These are phyloP conservation scores for Myriangium duriaei DNA, from an alignment of 2,329 filamentous ascomycete genomes.

Conservation along the genomic window DNA sequence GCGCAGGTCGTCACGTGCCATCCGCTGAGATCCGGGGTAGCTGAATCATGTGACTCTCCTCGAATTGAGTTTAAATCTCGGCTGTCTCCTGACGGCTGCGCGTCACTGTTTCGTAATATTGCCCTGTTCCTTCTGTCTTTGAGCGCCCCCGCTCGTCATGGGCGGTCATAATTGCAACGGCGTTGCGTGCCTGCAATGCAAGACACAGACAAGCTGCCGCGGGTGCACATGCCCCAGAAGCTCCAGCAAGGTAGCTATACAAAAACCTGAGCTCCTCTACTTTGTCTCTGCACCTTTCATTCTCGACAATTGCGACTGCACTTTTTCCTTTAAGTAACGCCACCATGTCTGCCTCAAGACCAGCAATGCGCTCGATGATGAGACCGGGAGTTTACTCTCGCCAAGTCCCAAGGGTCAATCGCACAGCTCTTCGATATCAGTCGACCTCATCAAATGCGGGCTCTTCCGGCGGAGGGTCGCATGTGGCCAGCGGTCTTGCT, in stretches of 20 bases:
- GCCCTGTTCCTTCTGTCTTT: no score
- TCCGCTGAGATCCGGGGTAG: no score
- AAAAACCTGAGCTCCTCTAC: no score
- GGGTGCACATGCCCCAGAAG: no score
- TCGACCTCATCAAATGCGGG: constrained; percentile 18
- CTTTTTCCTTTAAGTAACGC: background rate
- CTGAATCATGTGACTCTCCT: no score
- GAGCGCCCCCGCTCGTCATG: background rate
- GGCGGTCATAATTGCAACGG: background rate
- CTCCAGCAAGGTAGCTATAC: no score
- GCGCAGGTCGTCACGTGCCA: no score
- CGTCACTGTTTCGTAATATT: no score
- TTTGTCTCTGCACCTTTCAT: background rate
- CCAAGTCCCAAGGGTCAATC: background rate
- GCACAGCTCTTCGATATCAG: constrained; percentile 17
- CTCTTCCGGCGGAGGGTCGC: constrained; percentile 19
- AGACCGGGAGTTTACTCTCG: background rate
- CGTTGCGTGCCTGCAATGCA: background rate
- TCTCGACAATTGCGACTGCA: background rate
- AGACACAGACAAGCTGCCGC: background rate
- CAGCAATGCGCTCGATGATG: background rate
- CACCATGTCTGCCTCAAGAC: background rate
- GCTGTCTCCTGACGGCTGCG: no score
- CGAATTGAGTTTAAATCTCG: no score
- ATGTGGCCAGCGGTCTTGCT: constrained; percentile 37